Conservation (phyloP, 2,329 filamentous ascomycete species). For the Fusarium falciforme region DNA sequence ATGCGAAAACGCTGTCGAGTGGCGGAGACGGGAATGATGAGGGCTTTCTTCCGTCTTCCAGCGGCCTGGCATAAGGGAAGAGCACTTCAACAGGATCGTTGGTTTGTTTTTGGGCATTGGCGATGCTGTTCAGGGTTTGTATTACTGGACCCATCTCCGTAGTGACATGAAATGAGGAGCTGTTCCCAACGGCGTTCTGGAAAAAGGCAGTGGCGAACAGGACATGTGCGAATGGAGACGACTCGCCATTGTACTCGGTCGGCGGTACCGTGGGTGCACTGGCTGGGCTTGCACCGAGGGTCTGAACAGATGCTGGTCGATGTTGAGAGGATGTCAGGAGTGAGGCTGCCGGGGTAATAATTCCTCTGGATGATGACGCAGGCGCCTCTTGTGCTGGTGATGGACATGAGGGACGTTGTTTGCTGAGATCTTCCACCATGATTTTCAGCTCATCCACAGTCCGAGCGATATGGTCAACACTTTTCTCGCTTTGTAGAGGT, state of each 20-base stretch:
- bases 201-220: constrained; percentile 39
- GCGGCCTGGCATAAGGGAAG: neutral
- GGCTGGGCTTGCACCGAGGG: neutral
- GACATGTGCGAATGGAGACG: constrained; percentile 21
- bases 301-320: neutral
- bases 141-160: constrained; percentile 29
- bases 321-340: neutral
- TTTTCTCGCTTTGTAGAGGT: neutral
- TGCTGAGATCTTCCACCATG: neutral
- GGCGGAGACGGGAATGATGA: neutral
- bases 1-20: neutral
- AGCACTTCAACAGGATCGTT: neutral
- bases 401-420: neutral
- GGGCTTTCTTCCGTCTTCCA: neutral
- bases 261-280: neutral
- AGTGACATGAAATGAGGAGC: constrained; percentile 18
- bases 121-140: neutral
- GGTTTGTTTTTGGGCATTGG: neutral
- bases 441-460: neutral
- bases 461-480: neutral
- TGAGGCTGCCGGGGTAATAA: neutral
- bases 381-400: neutral
- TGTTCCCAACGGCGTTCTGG: constrained; percentile 34
- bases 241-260: neutral
- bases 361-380: neutral